Percentiles rank a stretch among this genome's conserved stretches.
phyloP scores from a whole-genome alignment of 352 stramenopile genomes.

The Phytophthora nicotianae region DNA sequence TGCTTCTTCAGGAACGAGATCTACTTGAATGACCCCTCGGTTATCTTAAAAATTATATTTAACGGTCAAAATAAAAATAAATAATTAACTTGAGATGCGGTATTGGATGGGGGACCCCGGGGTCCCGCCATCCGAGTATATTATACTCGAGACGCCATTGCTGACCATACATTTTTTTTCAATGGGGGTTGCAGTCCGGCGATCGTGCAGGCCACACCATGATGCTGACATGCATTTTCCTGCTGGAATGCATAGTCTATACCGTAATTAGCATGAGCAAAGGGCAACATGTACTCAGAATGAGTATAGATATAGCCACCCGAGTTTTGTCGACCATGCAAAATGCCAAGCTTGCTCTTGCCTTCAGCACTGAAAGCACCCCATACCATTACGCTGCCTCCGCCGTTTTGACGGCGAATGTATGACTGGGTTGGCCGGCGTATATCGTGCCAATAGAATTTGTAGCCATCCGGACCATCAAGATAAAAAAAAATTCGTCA shows the following conservation, averaged over 20 bases:
- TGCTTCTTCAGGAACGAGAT: no score
- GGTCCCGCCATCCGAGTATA: no score
- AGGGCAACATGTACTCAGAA: slow-evolving; percentile 8
- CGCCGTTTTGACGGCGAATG: background rate
- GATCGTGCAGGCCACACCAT: background rate
- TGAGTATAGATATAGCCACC: slow-evolving; percentile 3
- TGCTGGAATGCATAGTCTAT: slow-evolving; percentile 6
- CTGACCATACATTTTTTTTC: background rate
- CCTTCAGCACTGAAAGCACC: no score
- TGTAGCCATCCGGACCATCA: background rate
- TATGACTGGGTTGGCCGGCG: background rate
- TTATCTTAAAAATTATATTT: no score
- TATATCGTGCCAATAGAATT: background rate
- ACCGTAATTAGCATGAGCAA: slow-evolving; percentile 3
- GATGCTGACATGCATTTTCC: slow-evolving; percentile 2
- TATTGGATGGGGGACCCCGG: no score
- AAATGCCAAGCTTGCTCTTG: background rate
- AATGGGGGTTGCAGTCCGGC: background rate
- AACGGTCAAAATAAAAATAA: no score
- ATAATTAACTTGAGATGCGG: no score
- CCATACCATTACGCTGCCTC: background rate
- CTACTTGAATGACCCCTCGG: no score
- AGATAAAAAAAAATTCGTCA: slow-evolving; percentile 1
- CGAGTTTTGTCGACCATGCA: background rate
- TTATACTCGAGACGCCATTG: background rate